These are phyloP conservation scores for Nannizziopsis arthrosporioides DNA, from an alignment of 2,329 filamentous ascomycete genomes.

Conservation along the genomic window DNA sequence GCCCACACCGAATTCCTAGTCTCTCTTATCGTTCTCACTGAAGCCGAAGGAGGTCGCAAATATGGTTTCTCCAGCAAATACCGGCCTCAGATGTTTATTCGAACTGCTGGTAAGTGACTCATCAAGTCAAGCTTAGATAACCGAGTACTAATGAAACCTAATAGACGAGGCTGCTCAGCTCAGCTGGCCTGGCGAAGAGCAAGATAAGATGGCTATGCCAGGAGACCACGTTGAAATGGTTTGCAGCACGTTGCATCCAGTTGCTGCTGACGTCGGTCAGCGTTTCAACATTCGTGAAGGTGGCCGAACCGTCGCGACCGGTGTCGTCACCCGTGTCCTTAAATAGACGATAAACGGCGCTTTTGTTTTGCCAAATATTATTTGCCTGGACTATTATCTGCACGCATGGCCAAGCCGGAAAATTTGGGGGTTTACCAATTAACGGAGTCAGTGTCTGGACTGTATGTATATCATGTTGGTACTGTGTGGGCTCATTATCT, in stretches of 20 bases:
- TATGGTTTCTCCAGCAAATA: slow-evolving; percentile 95
- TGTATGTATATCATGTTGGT: slow-evolving; percentile 10
- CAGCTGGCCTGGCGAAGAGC: slow-evolving; percentile 73
- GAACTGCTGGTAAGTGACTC: slow-evolving; percentile 66
- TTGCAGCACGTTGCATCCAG: slow-evolving; percentile 68
- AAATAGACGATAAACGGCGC: slow-evolving; percentile 28
- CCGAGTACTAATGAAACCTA: neutral
- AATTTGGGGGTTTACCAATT: slow-evolving; percentile 10
- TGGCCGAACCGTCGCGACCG: slow-evolving; percentile 76
- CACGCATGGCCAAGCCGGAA: slow-evolving; percentile 6
- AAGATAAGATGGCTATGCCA: slow-evolving; percentile 81
- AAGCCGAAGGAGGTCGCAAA: slow-evolving; percentile 96
- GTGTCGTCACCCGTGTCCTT: slow-evolving; percentile 63
- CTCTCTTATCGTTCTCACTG: slow-evolving; percentile 92
- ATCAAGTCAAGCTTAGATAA: neutral
- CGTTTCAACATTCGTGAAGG: slow-evolving; percentile 98
- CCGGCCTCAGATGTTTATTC: slow-evolving; percentile 89
- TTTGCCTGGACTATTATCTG: slow-evolving; percentile 5
- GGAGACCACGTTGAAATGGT: slow-evolving; percentile 99
- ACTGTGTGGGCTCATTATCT: slow-evolving; percentile 11
- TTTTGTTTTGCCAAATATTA: slow-evolving; percentile 2
- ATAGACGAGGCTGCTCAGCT: slow-evolving; percentile 59
- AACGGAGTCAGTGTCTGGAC: slow-evolving; percentile 14
- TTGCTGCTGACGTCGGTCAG: slow-evolving; percentile 82
- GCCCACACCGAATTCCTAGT: slow-evolving; percentile 84